phyloP scores from a whole-genome alignment of 2,329 filamentous ascomycete genomes.

The Aspergillus tubingensis region DNA sequence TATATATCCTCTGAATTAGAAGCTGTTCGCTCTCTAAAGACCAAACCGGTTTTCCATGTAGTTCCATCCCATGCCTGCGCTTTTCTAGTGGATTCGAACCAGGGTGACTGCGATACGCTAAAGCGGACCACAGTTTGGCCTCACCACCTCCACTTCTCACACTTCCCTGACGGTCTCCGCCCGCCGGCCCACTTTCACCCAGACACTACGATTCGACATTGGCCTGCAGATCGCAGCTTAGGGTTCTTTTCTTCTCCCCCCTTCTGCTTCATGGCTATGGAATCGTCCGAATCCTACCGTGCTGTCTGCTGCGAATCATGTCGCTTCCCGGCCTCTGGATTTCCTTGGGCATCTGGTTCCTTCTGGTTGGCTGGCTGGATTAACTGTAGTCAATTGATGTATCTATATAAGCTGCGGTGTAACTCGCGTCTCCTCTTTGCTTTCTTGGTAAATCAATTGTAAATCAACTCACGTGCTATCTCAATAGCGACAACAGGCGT shows the following conservation, averaged over 20 bases:
- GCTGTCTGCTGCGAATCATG: constrained; percentile 15
- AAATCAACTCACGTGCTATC: background rate
- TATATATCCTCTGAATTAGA: background rate
- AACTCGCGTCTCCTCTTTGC: background rate
- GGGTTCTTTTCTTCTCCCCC: constrained; percentile 13
- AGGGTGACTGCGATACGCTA: background rate
- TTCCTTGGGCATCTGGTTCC: background rate
- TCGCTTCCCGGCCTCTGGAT: constrained; percentile 8
- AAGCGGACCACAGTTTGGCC: too few relatives aligned
- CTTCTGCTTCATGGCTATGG: constrained; percentile 12
- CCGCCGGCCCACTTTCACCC: constrained; percentile 13
- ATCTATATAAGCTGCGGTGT: constrained; percentile 13
- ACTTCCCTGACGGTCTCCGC: constrained; percentile 7
- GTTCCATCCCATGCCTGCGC: background rate
- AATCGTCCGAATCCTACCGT: constrained; percentile 2
- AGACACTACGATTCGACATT: constrained; percentile 10
- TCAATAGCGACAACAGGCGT: background rate
- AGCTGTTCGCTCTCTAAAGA: too few relatives aligned
- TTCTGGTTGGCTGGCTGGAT: constrained; percentile 6
- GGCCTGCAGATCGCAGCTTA: constrained; percentile 11
- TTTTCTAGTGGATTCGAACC: background rate
- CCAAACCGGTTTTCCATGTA: background rate
- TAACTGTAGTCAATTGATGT: background rate
- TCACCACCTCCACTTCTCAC: background rate
- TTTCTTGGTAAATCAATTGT: background rate